Evolutionary conservation across 2,329 filamentous ascomycete species (phyloP).

Genomic region (Plectosphaerella plurivora): DNA sequence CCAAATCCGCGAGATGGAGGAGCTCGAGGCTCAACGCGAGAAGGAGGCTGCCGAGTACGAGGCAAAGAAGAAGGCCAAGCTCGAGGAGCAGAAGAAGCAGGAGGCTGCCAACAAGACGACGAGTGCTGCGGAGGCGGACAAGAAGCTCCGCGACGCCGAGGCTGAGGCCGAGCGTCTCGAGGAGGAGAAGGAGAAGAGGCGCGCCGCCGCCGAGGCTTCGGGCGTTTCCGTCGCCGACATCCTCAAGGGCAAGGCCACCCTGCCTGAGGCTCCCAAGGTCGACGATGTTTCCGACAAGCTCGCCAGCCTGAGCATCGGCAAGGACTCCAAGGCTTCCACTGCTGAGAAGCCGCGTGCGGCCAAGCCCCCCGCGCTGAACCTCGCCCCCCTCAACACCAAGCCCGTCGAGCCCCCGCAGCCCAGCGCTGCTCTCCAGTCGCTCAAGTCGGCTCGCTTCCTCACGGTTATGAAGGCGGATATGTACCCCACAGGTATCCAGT

Average conservation of each 20-base stretch:
- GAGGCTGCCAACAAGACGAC: conserved; percentile 44
- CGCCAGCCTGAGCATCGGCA: conserved; percentile 46
- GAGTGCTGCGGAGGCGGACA: conserved; percentile 53
- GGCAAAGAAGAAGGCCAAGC: conserved; percentile 35
- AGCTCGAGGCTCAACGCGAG: conserved; percentile 46
- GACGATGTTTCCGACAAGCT: conserved; percentile 43
- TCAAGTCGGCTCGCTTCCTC: conserved; percentile 88
- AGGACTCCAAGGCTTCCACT: conserved; percentile 34
- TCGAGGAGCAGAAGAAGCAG: conserved; percentile 42
- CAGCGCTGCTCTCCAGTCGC: conserved; percentile 86
- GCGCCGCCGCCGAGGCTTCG: conserved; percentile 44
- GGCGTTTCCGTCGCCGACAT: conserved; percentile 48
- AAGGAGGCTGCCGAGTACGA: conserved; percentile 34
- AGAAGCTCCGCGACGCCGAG: conserved; percentile 68
- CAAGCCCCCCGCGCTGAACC: conserved; percentile 86
- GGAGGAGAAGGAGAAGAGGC: conserved; percentile 62
- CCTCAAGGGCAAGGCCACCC: conserved; percentile 32
- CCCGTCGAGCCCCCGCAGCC: conserved; percentile 86
- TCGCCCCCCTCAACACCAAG: conserved; percentile 77
- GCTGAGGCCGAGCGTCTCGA: conserved; percentile 69
- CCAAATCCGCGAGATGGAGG: conserved; percentile 60
- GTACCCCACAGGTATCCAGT: conserved; percentile 80
- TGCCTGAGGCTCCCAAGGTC: conserved; percentile 37
- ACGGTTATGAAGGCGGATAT: conserved; percentile 71
- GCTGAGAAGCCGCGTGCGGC: conserved; percentile 54